These are phyloP conservation scores for Nakaseomyces kungkrabaensis DNA, from an alignment of 1,139 yeast species.

Conservation along the genomic window DNA sequence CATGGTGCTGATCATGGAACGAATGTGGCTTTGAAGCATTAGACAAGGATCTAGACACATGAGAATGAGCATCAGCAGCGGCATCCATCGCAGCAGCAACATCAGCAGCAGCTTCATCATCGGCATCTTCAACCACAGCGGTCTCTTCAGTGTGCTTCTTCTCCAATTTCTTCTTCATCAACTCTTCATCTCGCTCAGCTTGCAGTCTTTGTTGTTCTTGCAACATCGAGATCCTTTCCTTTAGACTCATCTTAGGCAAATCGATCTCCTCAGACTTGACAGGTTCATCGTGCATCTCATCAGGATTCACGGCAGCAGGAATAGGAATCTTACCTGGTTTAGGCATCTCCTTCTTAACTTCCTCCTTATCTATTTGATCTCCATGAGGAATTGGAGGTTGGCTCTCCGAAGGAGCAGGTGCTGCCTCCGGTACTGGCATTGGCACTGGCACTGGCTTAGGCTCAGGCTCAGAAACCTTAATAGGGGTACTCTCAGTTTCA, in stretches of 20 bases:
- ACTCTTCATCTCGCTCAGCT: slow-evolving; percentile 62
- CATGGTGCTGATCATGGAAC: not conserved
- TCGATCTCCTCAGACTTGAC: slow-evolving; percentile 23
- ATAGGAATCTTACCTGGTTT: slow-evolving; percentile 1
- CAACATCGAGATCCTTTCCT: slow-evolving; percentile 75
- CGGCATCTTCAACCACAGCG: slow-evolving; percentile 19
- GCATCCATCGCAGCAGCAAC: not conserved
- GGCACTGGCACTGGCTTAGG: not conserved
- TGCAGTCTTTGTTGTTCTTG: slow-evolving; percentile 79
- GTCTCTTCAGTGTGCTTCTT: slow-evolving; percentile 32
- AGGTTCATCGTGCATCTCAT: not conserved
- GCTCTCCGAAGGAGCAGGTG: no score
- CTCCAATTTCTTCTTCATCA: slow-evolving; percentile 46
- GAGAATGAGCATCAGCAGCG: not conserved
- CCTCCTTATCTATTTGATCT: not conserved
- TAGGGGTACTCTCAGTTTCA: no score
- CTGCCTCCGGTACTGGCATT: no score
- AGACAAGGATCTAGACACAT: not conserved
- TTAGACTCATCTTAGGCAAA: slow-evolving; percentile 68
- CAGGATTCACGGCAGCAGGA: slow-evolving; percentile 1
- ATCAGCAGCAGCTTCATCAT: not conserved
- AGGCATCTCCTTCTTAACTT: not conserved
- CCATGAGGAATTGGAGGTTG: not conserved
- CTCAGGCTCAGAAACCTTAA: not conserved
- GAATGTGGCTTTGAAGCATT: not conserved